A percentile compares a stretch with the other conserved stretches of the same genome.
Conservation (phyloP, 495 filamentous ascomycete genomes). For the Podospora pseudopauciseta region DNA sequence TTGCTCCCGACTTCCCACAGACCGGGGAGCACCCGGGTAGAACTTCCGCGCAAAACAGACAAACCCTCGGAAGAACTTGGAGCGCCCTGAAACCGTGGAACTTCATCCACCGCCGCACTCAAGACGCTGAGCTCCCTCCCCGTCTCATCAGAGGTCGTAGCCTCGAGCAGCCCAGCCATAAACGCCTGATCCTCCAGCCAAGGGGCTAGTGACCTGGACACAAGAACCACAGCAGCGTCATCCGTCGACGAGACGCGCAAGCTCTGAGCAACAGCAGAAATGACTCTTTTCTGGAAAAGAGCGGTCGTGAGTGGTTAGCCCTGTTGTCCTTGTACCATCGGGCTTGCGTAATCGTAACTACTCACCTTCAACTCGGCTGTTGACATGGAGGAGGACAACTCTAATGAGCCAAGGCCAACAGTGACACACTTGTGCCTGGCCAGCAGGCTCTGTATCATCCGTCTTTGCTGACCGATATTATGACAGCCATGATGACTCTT, state of each 20-base stretch:
- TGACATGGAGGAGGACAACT: neutral
- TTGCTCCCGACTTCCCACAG: conserved; percentile 25
- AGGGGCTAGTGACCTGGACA: conserved; percentile 32
- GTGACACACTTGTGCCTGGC: neutral
- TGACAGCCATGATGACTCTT: neutral
- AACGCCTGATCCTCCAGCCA: conserved; percentile 41
- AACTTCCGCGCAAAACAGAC: conserved; percentile 37
- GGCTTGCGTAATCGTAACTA: neutral
- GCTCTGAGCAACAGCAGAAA: conserved; percentile 6
- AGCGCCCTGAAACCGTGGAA: conserved; percentile 25
- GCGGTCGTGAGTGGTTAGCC: conserved; percentile 1
- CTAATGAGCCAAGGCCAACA: neutral
- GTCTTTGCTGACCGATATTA: neutral
- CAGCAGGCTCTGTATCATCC: neutral
- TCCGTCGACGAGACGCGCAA: neutral
- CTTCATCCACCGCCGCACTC: conserved; percentile 36
- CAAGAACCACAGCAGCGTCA: conserved; percentile 36
- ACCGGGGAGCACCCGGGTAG: conserved; percentile 31
- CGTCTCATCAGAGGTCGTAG: conserved; percentile 9
- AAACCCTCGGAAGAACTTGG: conserved; percentile 37
- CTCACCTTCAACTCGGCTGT: conserved; percentile 12
- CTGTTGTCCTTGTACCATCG: neutral
- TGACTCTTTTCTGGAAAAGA: conserved; percentile 6
- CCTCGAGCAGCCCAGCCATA: conserved; percentile 30
- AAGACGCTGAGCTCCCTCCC: conserved; percentile 27